Conservation (phyloP, 169 alveolate species). For the Cyclospora cayetanensis region DNA sequence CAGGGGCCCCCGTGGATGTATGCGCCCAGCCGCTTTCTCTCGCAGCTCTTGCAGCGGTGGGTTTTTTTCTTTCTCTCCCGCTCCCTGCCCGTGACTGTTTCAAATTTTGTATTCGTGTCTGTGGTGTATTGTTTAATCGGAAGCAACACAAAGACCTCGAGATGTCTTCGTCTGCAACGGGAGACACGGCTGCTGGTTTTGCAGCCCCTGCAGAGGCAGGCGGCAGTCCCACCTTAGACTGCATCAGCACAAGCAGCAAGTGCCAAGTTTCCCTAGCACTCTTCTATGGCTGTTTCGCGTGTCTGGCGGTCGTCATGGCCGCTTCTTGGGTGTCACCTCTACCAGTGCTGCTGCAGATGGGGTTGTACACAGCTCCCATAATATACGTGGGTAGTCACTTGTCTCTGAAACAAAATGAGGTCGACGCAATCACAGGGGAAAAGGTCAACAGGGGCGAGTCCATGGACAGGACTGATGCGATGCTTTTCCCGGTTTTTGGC, state of each 20-base stretch:
- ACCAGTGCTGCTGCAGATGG: conserved; percentile 78
- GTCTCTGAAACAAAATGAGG: conserved; percentile 74
- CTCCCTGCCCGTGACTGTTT: too few relatives aligned
- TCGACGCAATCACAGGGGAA: conserved; percentile 79
- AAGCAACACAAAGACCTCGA: background rate
- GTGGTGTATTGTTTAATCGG: background rate
- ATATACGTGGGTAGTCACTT: conserved; percentile 77
- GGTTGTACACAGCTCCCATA: conserved; percentile 75
- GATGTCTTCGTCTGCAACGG: conserved; percentile 14
- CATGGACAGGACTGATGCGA: conserved; percentile 84
- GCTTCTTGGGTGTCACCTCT: conserved; percentile 27
- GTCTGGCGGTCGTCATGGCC: conserved; percentile 31
- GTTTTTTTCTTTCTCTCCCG: too few relatives aligned
- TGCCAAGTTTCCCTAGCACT: background rate
- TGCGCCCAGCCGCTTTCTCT: too few relatives aligned
- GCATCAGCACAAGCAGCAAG: background rate
- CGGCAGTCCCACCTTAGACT: background rate
- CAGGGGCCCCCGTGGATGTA: too few relatives aligned
- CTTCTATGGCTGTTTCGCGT: conserved; percentile 52
- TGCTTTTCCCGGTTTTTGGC: conserved; percentile 89
- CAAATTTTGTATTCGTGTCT: background rate
- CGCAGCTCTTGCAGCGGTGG: too few relatives aligned
- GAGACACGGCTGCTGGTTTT: conserved; percentile 12
- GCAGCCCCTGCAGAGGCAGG: conserved; percentile 31
- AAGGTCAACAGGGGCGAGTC: conserved; percentile 82